phyloP scores from a whole-genome alignment of 495 filamentous ascomycete species.

The Neurospora sp. region DNA sequence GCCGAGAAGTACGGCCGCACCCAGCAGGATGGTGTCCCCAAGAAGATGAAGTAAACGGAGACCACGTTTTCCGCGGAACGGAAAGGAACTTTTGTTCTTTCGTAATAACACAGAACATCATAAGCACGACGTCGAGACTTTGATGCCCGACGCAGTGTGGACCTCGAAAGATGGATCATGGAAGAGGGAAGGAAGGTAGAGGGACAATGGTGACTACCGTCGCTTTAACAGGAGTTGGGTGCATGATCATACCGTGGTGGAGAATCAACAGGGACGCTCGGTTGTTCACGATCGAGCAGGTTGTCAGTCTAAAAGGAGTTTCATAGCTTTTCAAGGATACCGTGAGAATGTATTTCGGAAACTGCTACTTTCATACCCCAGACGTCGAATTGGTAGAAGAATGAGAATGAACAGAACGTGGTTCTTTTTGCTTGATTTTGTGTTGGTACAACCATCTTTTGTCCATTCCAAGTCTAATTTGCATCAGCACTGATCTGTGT shows the following conservation, averaged over 20 bases:
- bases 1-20: slow-evolving; percentile 63
- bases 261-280: neutral
- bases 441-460: neutral
- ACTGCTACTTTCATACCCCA: neutral
- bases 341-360: neutral
- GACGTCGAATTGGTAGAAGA: neutral
- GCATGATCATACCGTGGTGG: neutral
- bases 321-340: neutral
- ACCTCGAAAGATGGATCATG: neutral
- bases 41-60: slow-evolving; percentile 57
- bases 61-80: neutral
- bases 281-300: neutral
- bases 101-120: neutral
- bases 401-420: neutral
- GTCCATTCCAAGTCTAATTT: neutral
- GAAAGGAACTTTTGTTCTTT: neutral
- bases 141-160: neutral
- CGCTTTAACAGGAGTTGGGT: neutral
- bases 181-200: neutral
- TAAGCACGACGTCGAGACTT: neutral
- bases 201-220: neutral
- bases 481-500: neutral
- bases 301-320: neutral
- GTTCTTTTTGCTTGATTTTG: neutral
- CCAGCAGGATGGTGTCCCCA: slow-evolving; percentile 44